Evolutionary conservation across 2,329 filamentous ascomycete genomes (phyloP).

Genomic region (Penicillium hordei): DNA sequence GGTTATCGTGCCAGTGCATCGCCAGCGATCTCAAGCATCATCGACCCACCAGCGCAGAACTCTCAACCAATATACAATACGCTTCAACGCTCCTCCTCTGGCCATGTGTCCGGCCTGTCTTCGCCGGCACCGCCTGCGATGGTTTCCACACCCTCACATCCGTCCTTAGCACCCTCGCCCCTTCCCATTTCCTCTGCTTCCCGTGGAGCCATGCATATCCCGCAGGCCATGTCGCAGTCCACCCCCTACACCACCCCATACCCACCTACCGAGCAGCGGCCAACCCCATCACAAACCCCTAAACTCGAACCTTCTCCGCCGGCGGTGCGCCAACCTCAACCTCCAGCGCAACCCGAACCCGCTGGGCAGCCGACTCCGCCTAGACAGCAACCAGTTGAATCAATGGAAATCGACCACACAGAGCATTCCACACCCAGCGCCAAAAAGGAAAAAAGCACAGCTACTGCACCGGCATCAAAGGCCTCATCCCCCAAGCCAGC

Average conservation of each 20-base stretch:
- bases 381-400: constrained; percentile 16
- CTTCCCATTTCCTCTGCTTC: constrained; percentile 26
- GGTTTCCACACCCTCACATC: constrained; percentile 25
- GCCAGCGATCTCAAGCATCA: constrained; percentile 85
- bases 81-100: constrained; percentile 31
- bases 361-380: constrained; percentile 18
- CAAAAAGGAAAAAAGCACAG: constrained; percentile 44
- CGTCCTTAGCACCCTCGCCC: constrained; percentile 25
- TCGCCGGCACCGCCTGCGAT: constrained; percentile 30
- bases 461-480: constrained; percentile 51
- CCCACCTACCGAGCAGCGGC: constrained; percentile 27
- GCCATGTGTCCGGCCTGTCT: constrained; percentile 27
- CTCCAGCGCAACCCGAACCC: constrained; percentile 14
- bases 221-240: constrained; percentile 17
- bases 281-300: constrained; percentile 25
- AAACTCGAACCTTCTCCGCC: constrained; percentile 22
- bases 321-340: constrained; percentile 20
- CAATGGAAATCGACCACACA: constrained; percentile 39
- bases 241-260: constrained; percentile 20
- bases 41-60: constrained; percentile 61
- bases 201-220: constrained; percentile 19
- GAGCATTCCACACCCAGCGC: constrained; percentile 32
- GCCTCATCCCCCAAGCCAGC: constrained; percentile 56
- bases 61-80: constrained; percentile 31
- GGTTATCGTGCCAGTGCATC: constrained; percentile 75